Percentiles rank a stretch among this genome's conserved stretches.
phyloP scores from a whole-genome alignment of 768 basidiomycete species.

The Rhodotorula sphaerocarpa region DNA sequence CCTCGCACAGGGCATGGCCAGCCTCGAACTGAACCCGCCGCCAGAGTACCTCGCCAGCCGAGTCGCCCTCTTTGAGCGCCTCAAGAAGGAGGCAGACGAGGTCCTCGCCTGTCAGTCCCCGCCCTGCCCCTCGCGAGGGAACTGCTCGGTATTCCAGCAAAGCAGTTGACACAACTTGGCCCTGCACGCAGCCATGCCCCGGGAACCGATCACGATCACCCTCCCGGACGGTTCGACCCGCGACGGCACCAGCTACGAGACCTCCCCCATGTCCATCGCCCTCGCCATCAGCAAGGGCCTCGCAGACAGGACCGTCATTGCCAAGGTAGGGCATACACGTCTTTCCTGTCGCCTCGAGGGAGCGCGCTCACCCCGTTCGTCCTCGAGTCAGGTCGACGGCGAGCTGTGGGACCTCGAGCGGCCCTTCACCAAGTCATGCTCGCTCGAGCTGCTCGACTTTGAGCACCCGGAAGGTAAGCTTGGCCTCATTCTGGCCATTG shows the following conservation, averaged over 20 bases:
- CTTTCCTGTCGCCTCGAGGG: not conserved
- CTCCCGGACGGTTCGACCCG: slow-evolving; percentile 77
- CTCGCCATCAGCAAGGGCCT: slow-evolving; percentile 77
- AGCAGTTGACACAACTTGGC: too few species aligned
- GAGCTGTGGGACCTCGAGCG: slow-evolving; percentile 89
- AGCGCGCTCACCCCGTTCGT: not conserved
- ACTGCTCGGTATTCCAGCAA: too few species aligned
- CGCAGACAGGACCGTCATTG: slow-evolving; percentile 81
- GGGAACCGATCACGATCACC: slow-evolving; percentile 72
- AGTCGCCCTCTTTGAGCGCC: slow-evolving; percentile 76
- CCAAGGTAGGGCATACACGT: slow-evolving; percentile 56
- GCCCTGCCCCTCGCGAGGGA: slow-evolving; percentile 3
- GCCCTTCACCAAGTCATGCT: slow-evolving; percentile 76
- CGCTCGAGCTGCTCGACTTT: slow-evolving; percentile 80
- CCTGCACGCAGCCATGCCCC: slow-evolving; percentile 53
- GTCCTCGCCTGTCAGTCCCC: slow-evolving; percentile 61
- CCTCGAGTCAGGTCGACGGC: slow-evolving; percentile 65
- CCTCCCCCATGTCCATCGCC: slow-evolving; percentile 82
- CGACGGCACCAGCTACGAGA: slow-evolving; percentile 85
- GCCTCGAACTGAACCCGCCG: slow-evolving; percentile 49
- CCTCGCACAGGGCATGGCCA: slow-evolving; percentile 29
- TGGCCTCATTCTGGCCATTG: too few species aligned
- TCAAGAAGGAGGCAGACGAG: slow-evolving; percentile 74
- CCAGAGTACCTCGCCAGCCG: slow-evolving; percentile 84
- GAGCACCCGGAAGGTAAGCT: slow-evolving; percentile 72